Evolutionary conservation across 495 filamentous ascomycete species (phyloP).

Genomic region (Rostrohypoxylon terebratum): DNA sequence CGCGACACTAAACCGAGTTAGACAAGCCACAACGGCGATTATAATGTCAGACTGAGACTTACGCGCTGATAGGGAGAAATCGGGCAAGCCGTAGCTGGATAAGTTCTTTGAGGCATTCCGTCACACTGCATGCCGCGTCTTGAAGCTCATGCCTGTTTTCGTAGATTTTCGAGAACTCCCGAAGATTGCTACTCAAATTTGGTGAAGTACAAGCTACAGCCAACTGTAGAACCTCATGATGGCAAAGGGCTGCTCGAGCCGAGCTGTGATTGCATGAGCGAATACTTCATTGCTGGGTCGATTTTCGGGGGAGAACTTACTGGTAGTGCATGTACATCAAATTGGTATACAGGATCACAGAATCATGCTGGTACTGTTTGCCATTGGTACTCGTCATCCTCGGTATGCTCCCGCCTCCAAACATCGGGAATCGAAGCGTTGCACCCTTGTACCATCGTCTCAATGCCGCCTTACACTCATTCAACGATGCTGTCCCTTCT

Average conservation of each 20-base stretch:
- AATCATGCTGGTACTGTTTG: conserved; percentile 49
- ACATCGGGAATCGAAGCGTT: conserved; percentile 49
- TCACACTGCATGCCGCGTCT: conserved; percentile 50
- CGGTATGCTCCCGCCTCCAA: conserved; percentile 38
- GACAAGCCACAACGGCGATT: background rate
- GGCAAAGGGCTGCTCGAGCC: conserved; percentile 49
- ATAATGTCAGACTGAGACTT: conserved; percentile 14
- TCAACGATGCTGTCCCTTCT: conserved; percentile 38
- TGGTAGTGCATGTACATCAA: conserved; percentile 65
- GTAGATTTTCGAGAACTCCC: conserved; percentile 48
- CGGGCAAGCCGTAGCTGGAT: conserved; percentile 50
- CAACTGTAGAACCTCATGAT: conserved; percentile 50
- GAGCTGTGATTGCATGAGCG: conserved; percentile 44
- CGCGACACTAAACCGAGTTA: conserved; percentile 40
- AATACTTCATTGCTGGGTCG: background rate
- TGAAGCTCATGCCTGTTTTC: conserved; percentile 52
- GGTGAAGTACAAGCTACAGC: conserved; percentile 47
- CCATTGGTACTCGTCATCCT: conserved; percentile 35
- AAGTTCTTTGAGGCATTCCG: conserved; percentile 51
- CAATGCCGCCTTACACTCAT: conserved; percentile 47
- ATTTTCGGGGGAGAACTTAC: conserved; percentile 45
- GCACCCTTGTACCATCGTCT: conserved; percentile 50
- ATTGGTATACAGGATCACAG: conserved; percentile 56
- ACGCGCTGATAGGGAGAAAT: conserved; percentile 52
- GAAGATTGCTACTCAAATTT: conserved; percentile 34